These are phyloP conservation scores for Pichia rugopelliculosa DNA, from an alignment of 805 yeast species.

Conservation along the genomic window DNA sequence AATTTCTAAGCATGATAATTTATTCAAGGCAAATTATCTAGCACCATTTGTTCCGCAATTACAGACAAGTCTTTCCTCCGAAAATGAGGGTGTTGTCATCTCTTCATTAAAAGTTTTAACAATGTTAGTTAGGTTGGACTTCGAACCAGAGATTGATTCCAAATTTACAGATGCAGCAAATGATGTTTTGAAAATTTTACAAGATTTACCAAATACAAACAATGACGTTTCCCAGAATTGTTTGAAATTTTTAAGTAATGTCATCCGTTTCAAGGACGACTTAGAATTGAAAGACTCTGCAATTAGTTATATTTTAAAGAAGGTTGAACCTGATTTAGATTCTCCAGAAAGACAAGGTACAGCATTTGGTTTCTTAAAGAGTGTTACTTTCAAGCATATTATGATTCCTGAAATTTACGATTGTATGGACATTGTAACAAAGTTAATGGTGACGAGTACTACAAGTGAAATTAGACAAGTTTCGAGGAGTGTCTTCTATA, in stretches of 20 bases:
- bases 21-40: constrained; percentile 54
- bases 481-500: constrained; percentile 75
- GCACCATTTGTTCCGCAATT: constrained; percentile 71
- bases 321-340: constrained; percentile 78
- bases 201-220: constrained; percentile 70
- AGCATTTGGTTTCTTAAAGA: constrained; percentile 75
- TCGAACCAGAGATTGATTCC: constrained; percentile 43
- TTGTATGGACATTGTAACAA: constrained; percentile 70
- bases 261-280: constrained; percentile 62
- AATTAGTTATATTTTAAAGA: constrained; percentile 60
- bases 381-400: constrained; percentile 66
- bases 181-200: constrained; percentile 53
- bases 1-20: constrained; percentile 50
- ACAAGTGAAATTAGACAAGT: constrained; percentile 74
- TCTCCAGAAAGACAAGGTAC: constrained; percentile 85
- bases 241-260: constrained; percentile 62
- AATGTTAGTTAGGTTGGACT: constrained; percentile 52
- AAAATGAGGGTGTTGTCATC: constrained; percentile 69
- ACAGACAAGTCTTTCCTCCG: constrained; percentile 51
- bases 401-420: constrained; percentile 87
- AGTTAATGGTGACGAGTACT: constrained; percentile 86
- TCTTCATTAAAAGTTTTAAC: constrained; percentile 60
- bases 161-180: constrained; percentile 56
- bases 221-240: constrained; percentile 75
- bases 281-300: constrained; percentile 63